Base-by-base conservation (phyloP, 2,329 filamentous ascomycete genomes). In the Neofusicoccum parvum region DNA sequence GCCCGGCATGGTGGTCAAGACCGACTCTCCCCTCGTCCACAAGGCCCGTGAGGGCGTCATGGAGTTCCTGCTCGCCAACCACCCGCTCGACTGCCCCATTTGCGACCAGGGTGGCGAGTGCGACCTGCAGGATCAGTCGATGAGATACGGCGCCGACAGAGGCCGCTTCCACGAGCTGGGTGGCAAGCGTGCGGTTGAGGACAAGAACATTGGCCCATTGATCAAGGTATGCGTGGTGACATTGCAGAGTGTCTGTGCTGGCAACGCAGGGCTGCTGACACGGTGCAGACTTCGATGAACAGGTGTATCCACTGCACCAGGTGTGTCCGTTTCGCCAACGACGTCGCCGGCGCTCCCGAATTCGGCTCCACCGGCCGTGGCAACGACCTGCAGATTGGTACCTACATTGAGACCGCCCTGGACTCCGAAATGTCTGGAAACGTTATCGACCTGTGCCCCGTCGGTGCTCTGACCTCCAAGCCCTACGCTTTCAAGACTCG, bases 31-130 rank as follows among this genome's bases (percentile, higher is more conserved):
- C 49, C 87, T 98, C 70, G 90, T 92, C 73, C 95, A 99, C 86
- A 99, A 99, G 84, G 95, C 95, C 72, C 89, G 95, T 76, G 95
- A 99, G 85, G 95, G 95, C 78, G 93, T 99, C 60, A 99, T 98
- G 95, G 95, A 99, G 78, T 99, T 99, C 75, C 83, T 99, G 70
- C 87, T 99, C 68, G 93, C 94, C 73, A 98, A 98, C 80, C 94
- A 98, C 79, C 94, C 94, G 56, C 87, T 97, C 70, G 94, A 98
- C 82, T 97, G 94, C 83, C 93, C 94, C 54, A 92, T 99, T 78
- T 99, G 95, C 84, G 95, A 99, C 81, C 95, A 99, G 81, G 95
- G 95, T 83, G 95, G 95, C 77, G 95, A 99, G 81, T 99, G 95
- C 81, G 95, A 99, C 85, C 88, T 99, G 68, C 95, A 99, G 82